These are phyloP conservation scores for Nematocida sp. DNA, from an alignment of 371 early-diverging fungal species.

Conservation along the genomic window DNA sequence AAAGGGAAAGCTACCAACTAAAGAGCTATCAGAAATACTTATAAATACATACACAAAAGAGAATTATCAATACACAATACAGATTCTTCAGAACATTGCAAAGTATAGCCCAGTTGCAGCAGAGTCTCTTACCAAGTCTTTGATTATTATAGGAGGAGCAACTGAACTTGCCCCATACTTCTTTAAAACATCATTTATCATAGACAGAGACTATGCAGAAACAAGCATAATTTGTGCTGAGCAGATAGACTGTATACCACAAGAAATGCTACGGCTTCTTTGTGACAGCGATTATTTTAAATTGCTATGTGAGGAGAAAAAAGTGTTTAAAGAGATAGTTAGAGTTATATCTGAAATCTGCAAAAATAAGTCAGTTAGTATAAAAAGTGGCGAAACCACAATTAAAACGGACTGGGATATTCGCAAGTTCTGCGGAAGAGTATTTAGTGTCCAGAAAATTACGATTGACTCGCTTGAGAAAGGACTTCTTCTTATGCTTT, in stretches of 20 bases:
- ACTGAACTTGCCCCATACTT: conserved; percentile 8
- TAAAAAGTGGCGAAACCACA: background rate
- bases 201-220: conserved; percentile 54
- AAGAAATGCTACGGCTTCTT: conserved; percentile 29
- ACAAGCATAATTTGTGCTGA: conserved; percentile 19
- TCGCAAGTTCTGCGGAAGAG: conserved; percentile 9
- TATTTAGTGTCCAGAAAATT: background rate
- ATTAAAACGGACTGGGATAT: conserved; percentile 14
- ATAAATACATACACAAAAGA: conserved; percentile 28
- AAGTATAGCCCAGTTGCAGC: conserved; percentile 25
- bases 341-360: conserved; percentile 1
- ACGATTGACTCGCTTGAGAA: conserved; percentile 14
- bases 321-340: conserved; percentile 15
- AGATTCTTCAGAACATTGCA: conserved; percentile 15
- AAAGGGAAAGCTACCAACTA: conserved; percentile 12
- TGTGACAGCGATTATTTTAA: conserved; percentile 39
- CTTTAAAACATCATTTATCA: conserved; percentile 37
- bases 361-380: background rate
- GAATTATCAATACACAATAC: conserved; percentile 15
- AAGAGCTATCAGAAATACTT: conserved; percentile 33
- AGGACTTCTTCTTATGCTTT: conserved; percentile 26
- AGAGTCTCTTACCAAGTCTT: conserved; percentile 33
- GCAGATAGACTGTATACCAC: background rate
- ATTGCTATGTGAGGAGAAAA: conserved; percentile 18
- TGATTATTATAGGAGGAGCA: conserved; percentile 29